phyloP scores from a whole-genome alignment of 768 basidiomycete genomes.

The Termitomyces sp. region DNA sequence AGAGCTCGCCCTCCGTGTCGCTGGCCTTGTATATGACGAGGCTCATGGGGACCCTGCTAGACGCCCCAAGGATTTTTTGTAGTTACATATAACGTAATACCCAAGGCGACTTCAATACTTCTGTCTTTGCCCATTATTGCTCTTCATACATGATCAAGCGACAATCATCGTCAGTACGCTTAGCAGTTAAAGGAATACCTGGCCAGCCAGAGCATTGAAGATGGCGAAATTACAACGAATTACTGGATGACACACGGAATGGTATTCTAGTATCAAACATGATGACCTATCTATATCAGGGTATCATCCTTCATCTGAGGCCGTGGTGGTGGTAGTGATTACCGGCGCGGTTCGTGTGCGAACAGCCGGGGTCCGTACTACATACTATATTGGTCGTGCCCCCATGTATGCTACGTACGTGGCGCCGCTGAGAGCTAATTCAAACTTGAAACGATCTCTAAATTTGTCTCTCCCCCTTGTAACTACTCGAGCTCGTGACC shows the following conservation, averaged over 20 bases:
- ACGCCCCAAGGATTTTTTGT: slow-evolving; percentile 79
- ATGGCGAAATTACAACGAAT: neutral
- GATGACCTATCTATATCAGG: too few species aligned
- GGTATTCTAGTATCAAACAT: neutral
- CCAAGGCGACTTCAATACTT: neutral
- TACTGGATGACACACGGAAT: neutral
- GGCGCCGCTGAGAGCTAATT: too few species aligned
- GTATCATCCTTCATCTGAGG: too few species aligned
- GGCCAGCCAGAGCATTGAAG: neutral
- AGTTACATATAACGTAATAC: slow-evolving; percentile 6
- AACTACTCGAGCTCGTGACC: too few species aligned
- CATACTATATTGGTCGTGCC: too few species aligned
- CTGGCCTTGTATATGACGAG: slow-evolving; percentile 79
- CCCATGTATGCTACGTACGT: too few species aligned
- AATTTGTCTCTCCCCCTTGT: too few species aligned
- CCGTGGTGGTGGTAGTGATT: too few species aligned
- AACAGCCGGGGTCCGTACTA: too few species aligned
- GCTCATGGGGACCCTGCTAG: slow-evolving; percentile 70
- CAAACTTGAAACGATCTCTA: too few species aligned
- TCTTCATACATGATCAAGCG: neutral
- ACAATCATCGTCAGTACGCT: neutral
- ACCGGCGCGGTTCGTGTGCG: too few species aligned
- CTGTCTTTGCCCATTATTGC: neutral
- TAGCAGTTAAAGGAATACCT: neutral
- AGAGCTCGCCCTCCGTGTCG: slow-evolving; percentile 86